Base-by-base conservation (phyloP, 1,284 basidiomycete genomes). In the Afroboletus lepidellus region DNA sequence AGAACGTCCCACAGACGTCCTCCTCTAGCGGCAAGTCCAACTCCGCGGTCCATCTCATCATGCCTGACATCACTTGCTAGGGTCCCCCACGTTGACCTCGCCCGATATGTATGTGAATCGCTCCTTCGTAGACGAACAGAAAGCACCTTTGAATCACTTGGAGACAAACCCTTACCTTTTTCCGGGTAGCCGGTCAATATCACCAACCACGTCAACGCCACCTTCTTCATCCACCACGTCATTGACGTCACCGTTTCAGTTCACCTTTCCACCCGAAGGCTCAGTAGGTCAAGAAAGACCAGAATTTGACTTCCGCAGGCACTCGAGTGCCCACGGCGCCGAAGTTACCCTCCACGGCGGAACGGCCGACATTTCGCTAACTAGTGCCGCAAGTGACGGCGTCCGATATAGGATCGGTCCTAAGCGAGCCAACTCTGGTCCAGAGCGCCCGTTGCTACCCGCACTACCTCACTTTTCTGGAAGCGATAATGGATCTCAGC, bases 321-420 rank as follows among this genome's bases (percentile, higher is more conserved):
- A 77, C 58, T 73, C 77, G 41, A 72, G 70, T 60, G 67, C 73
- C 46, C 77, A 78, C 58, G 69, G 70, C 49, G 73, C 82, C 34
- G 82, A 87, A 56, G 77, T 87, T 33, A 83, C 83, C 16, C 75
- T 88, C 38, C 85, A 86, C 58, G 83, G 83, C 44, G 85, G 84
- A 50, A 85, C 83, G 11, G 83, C 86, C 43, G 82, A 89, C 65
- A 78, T 89, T 41, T 81, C 86, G n/a, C 66, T 84, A 44, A 61
- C 77, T 39, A 69, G 76, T 20, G 68, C 77, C 30, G 68, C 72
- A 48, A 69, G 73, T 55, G 83, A 85, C 55, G 73, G 74, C n/a
- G 73, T 83, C 57, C 81, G 85, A 46, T 83, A 83, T 65, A 76
- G 84, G 60, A 67, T 85, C 50, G 73, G 75, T 43, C 57, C 69